phyloP scores from a whole-genome alignment of 129 eudicot genomes.

The Daucus carota region DNA sequence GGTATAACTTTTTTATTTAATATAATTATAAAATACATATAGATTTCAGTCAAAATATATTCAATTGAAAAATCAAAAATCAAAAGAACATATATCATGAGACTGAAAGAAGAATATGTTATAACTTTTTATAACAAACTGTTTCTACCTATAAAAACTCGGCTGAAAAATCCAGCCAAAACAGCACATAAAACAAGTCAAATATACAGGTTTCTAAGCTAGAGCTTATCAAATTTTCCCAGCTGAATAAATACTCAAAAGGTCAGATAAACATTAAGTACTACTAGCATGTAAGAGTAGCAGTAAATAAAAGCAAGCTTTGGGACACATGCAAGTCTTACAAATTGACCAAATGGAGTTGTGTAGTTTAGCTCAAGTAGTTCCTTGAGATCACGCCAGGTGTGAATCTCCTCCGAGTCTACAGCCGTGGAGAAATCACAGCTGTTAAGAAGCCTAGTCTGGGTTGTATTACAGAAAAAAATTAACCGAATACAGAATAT shows the following conservation, averaged over 20 bases:
- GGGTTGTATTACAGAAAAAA: neutral
- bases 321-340: neutral
- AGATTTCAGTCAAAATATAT: too few species aligned
- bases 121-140: too few species aligned
- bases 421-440: neutral
- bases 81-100: too few species aligned
- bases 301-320: neutral
- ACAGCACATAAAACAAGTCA: too few species aligned
- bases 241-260: neutral
- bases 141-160: too few species aligned
- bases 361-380: neutral
- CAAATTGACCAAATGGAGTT: neutral
- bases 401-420: neutral
- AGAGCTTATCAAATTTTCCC: neutral
- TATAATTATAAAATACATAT: too few species aligned
- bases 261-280: neutral
- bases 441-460: neutral
- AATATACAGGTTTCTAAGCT: neutral
- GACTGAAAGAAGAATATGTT: too few species aligned
- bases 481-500: neutral
- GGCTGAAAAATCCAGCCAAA: too few species aligned
- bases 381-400: neutral
- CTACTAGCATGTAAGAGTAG: too few species aligned
- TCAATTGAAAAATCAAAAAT: too few species aligned
- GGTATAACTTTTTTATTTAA: too few species aligned